Conservation (phyloP, 2,329 filamentous ascomycete species). For the Colletotrichum sojae region DNA sequence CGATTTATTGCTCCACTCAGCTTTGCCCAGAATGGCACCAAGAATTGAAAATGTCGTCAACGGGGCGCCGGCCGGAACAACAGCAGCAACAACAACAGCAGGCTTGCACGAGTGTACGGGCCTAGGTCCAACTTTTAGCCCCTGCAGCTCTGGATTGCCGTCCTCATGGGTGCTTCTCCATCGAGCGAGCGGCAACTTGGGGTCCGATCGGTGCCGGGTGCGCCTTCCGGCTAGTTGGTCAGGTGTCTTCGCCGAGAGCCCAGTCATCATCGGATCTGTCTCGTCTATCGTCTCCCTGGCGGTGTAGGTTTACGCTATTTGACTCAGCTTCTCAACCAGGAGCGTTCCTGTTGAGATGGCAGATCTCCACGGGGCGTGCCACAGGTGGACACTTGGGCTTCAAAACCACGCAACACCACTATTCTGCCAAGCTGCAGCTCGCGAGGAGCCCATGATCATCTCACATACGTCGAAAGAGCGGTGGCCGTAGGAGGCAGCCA, state of each 20-base stretch:
- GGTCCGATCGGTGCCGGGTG: conserved; percentile 31
- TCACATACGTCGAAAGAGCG: conserved; percentile 37
- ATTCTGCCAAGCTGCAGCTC: conserved; percentile 31
- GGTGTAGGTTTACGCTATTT: conserved; percentile 32
- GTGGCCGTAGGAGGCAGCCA: conserved; percentile 30
- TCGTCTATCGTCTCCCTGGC: conserved; percentile 35
- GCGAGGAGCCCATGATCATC: conserved; percentile 35
- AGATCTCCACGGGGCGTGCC: conserved; percentile 32
- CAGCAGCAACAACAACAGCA: too few species aligned
- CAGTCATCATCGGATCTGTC: conserved; percentile 25
- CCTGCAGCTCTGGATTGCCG: not conserved
- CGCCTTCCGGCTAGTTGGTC: conserved; percentile 29
- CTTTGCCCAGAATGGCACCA: conserved; percentile 7
- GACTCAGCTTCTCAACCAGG: conserved; percentile 30
- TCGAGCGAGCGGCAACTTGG: conserved; percentile 20
- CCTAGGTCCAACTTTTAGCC: not conserved
- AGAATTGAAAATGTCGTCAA: not conserved
- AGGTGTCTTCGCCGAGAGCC: conserved; percentile 39
- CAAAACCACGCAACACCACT: conserved; percentile 23
- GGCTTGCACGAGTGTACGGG: too few species aligned
- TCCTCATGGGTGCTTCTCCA: conserved; percentile 1
- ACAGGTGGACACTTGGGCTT: conserved; percentile 22
- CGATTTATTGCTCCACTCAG: conserved; percentile 3
- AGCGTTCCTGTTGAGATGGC: conserved; percentile 39
- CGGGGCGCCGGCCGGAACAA: not conserved